phyloP scores from a whole-genome alignment of 768 basidiomycete genomes.

The Tylopilus sp. region DNA sequence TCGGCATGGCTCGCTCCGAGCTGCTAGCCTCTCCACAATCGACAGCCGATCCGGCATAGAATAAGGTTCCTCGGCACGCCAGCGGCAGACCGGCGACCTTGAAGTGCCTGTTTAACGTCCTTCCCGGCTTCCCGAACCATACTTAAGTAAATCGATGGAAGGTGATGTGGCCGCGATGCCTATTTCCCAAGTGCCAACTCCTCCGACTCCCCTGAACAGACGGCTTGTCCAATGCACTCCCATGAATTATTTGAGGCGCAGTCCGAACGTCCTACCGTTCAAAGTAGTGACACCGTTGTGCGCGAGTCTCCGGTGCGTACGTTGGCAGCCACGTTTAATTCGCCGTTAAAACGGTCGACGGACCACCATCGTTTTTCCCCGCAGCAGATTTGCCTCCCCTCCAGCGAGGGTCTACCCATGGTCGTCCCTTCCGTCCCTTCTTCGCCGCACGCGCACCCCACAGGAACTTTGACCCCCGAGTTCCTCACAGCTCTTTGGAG shows the following conservation, averaged over 20 bases:
- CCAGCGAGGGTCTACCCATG: background rate
- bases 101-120: conserved; percentile 3
- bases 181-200: background rate
- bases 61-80: conserved; percentile 17
- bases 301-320: conserved; percentile 1
- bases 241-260: background rate
- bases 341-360: background rate
- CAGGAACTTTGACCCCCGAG: conserved; percentile 1
- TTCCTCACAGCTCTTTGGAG: conserved; percentile 18
- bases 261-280: background rate
- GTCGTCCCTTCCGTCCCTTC: background rate
- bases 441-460: background rate
- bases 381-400: background rate
- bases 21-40: too few relatives aligned
- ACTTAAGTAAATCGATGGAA: conserved; percentile 14
- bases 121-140: conserved; percentile 4
- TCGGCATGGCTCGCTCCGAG: too few relatives aligned
- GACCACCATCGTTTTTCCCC: background rate
- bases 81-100: background rate
- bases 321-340: background rate
- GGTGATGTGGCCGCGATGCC: background rate
- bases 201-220: background rate
- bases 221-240: conserved; percentile 1
- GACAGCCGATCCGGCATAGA: conserved; percentile 1
- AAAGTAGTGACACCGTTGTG: background rate